Evolutionary conservation across 345 rosid genomes (phyloP), one percentile per base, ranked within the genome.

Genomic region (Syzygium oleosum): DNA sequence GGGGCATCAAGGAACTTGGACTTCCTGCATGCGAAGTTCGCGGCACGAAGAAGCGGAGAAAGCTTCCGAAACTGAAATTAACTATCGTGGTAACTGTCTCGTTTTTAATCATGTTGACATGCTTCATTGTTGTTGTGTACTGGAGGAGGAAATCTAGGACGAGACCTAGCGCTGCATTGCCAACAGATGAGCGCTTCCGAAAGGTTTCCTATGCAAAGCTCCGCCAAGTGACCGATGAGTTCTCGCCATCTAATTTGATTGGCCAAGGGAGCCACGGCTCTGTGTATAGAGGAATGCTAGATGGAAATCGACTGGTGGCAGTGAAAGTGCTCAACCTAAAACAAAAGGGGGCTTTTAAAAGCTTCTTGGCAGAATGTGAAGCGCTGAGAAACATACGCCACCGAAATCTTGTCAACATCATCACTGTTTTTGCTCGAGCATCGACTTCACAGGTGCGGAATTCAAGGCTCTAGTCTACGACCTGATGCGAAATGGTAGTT

Each of bases 41-140:
- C 0, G 13, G 9, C 61, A 56, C 2, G 6, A 23, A 23, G n/a
- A 56, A 56, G 12, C 0, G 1, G n/a, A 56, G n/a, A 9, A 56
- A 23, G 13, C 13, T 56, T 56, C 61, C n/a, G 23, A 56, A 56
- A 56, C 0, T 56, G n/a, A 56, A 56, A 23, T 9, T 23, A 23
- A 22, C 5, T 56, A 23, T 22, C 0, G n/a, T 0, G 0, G 13
- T 56, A 56, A 56, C 13, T 56, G 11, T 56, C n/a, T 56, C 12
- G 0, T 56, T 56, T 56, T 23, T 56, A 23, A 56, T 56, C 61
- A 2, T 56, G 61, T 56, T 56, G n/a, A 22, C 61, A 56, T 56
- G 61, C 61, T 56, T 22, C 13, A 0, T 23, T 56, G 61, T 2
- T 22, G 0, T 23, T 23, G 12, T 23, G 4, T 23, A 56, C 6